Evolutionary conservation across 495 filamentous ascomycete species (phyloP), one percentile per base, ranked within the genome.

Genomic region (Podospora pseudopauciseta): DNA sequence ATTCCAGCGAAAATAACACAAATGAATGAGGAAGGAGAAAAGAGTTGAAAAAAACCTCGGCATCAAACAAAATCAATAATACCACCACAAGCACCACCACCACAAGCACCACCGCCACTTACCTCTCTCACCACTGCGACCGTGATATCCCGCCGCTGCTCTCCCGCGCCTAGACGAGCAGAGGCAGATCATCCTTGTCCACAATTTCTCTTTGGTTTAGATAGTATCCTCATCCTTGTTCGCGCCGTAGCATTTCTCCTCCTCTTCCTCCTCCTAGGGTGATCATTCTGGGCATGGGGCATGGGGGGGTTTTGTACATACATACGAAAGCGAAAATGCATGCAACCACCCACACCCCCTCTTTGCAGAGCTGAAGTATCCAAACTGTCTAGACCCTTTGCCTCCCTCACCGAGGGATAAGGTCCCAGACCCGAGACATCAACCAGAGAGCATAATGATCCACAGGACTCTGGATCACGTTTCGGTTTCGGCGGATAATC

Each of bases 101-200:
- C 9, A 19, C 19, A 19, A 19, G 19, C 19, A 19, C 19, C 13
- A 3, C 2, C 39, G 0, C 39, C 9, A 5, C 39, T 11, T 32
- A 32, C 7, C 9, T 6, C 55, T 20, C n/a, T 58, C 15, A 58
- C 55, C 15, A 58, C 55, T 19, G 55, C 23, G n/a, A 20, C 55
- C n/a, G 55, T 58, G 55, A 58, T 58, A 58, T 58, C 55, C 55
- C 55, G 55, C 23, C 55, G 55, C 55, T 58, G n/a, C n/a, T 58
- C 55, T 49, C 39, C 39, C 39, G 39, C 39, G 39, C 39, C 39
- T 23, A 49, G 39, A 16, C 39, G 9, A 23, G 1, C 23, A 23
- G 23, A 49, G 9, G 15, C 9, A 49, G 39, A 49, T 58, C 55
- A 26, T 58, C 23, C 55, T 20, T 58, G n/a, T 19, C 23, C 23